Conservation (phyloP, 176 grass and related monocot species). For the Eragrostis curvula region DNA sequence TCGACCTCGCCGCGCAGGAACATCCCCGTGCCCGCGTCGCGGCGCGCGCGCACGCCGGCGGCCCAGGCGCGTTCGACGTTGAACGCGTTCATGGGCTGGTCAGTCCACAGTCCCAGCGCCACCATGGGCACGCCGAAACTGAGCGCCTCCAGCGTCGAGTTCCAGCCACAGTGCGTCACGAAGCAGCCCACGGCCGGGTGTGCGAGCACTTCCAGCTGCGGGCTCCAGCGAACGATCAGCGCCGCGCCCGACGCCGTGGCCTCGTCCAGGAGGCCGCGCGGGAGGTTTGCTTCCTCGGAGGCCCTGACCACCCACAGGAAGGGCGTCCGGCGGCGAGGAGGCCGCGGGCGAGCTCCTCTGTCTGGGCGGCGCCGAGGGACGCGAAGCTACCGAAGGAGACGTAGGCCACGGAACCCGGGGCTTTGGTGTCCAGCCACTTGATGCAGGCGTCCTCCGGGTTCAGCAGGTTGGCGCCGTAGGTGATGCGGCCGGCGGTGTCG, state of each 20-base stretch:
- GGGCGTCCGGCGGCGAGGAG: constrained; percentile 38
- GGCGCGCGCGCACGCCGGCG: constrained; percentile 34
- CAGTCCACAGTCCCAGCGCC: constrained; percentile 47
- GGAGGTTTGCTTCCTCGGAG: constrained; percentile 40
- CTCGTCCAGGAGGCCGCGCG: constrained; percentile 24
- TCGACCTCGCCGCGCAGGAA: constrained; percentile 29
- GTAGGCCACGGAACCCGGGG: constrained; percentile 54
- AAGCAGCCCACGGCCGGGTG: constrained; percentile 77
- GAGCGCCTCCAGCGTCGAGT: constrained; percentile 67
- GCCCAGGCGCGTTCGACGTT: constrained; percentile 44
- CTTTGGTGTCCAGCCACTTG: constrained; percentile 58
- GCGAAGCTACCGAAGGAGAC: constrained; percentile 74
- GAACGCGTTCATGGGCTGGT: constrained; percentile 55
- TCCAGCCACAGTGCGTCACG: constrained; percentile 76
- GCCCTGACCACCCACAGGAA: constrained; percentile 80
- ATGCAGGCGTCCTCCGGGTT: constrained; percentile 53
- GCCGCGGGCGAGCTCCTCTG: constrained; percentile 45
- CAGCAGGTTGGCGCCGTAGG: constrained; percentile 56
- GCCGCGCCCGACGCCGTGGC: constrained; percentile 38
- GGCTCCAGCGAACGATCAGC: constrained; percentile 58
- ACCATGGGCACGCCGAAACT: constrained; percentile 58
- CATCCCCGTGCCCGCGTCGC: background rate
- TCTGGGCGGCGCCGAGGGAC: constrained; percentile 45
- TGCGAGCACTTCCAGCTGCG: constrained; percentile 62
- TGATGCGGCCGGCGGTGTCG: background rate